Evolutionary conservation across 164 flowering plant species (phyloP).

Genomic region (Kalanchoe fedtschenkoi): DNA sequence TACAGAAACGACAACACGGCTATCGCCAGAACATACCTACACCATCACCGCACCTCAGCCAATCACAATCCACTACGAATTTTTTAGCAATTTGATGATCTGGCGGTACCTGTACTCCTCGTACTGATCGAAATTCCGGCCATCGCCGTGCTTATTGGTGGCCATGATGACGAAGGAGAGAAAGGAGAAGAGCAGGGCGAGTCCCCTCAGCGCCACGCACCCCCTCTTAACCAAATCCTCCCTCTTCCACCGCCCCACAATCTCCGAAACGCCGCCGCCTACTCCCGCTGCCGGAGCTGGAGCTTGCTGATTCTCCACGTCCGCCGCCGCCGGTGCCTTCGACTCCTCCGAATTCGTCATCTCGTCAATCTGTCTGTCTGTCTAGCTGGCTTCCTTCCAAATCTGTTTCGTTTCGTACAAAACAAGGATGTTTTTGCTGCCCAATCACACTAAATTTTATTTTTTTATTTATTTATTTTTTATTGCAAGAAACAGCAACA

Average conservation of each 20-base stretch:
- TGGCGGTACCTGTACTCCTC: conserved; percentile 82
- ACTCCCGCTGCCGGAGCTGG: conserved; percentile 14
- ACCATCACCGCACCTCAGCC: not conserved
- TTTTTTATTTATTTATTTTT: no score
- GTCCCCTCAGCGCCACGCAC: conserved; percentile 28
- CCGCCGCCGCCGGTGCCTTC: conserved; percentile 1
- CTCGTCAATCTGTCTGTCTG: no score
- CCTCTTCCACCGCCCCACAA: conserved; percentile 53
- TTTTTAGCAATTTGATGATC: no score
- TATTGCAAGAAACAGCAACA: no score
- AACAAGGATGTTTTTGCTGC: no score
- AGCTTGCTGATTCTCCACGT: conserved; percentile 5
- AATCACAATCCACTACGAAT: not conserved
- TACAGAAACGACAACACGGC: conserved; percentile 54
- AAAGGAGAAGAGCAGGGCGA: conserved; percentile 47
- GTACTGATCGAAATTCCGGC: conserved; percentile 48
- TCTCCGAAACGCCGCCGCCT: conserved; percentile 29
- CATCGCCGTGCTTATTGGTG: conserved; percentile 57
- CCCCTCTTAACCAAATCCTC: conserved; percentile 58
- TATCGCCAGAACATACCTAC: conserved; percentile 62
- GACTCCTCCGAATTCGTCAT: conserved; percentile 4
- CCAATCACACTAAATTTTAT: no score
- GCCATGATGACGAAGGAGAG: conserved; percentile 64
- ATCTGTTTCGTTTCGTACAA: not conserved
- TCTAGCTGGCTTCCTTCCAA: no score